phyloP scores from a whole-genome alignment of 148 eudicot genomes.

The Rhododendron molle region DNA sequence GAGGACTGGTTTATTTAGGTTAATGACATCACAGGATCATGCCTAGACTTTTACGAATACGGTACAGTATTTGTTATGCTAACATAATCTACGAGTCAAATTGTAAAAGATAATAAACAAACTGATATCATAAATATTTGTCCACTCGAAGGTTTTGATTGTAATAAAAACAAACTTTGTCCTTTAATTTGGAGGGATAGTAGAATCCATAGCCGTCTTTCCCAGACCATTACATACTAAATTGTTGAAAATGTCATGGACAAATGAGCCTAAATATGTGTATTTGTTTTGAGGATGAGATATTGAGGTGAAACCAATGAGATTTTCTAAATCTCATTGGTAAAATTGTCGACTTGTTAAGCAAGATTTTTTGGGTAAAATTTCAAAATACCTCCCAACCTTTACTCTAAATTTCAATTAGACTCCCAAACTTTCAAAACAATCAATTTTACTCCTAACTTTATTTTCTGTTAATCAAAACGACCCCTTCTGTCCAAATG shows the following conservation, averaged over 20 bases:
- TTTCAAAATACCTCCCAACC: too few relatives aligned
- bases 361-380: background rate
- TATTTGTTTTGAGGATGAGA: background rate
- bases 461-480: too few relatives aligned
- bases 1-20: background rate
- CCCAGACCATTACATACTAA: background rate
- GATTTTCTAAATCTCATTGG: background rate
- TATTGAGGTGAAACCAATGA: background rate
- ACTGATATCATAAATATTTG: background rate
- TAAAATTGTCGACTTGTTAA: background rate
- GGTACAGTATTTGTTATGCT: background rate
- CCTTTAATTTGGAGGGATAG: background rate
- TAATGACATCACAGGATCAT: background rate
- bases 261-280: background rate
- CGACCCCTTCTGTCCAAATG: too few relatives aligned
- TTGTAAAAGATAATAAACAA: background rate
- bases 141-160: background rate
- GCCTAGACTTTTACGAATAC: background rate
- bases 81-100: background rate
- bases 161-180: background rate
- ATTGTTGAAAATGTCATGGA: background rate
- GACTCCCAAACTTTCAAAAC: too few relatives aligned
- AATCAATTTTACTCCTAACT: too few relatives aligned
- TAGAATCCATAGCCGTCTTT: background rate
- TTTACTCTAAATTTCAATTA: too few relatives aligned